phyloP scores from a whole-genome alignment of 345 rosid species.

The Citropsis articulata region DNA sequence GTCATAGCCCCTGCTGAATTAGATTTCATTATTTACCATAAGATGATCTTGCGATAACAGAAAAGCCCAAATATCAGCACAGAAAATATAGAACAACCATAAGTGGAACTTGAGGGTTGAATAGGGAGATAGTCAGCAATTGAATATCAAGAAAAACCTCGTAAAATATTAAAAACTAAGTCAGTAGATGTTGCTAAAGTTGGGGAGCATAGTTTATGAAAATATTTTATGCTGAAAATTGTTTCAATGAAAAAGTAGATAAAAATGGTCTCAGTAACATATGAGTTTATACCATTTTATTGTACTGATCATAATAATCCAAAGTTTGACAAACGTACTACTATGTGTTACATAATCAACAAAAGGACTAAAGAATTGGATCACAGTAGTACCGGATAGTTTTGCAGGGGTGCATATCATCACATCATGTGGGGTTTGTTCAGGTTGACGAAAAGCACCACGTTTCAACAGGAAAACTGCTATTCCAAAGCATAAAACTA shows the following conservation, averaged over 20 bases:
- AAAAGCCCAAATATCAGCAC: neutral
- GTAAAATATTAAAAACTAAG: neutral
- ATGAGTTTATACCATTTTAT: neutral
- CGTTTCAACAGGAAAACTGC: slow-evolving; percentile 32
- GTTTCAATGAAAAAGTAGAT: neutral
- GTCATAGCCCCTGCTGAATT: slow-evolving; percentile 31
- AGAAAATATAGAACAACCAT: neutral
- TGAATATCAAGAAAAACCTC: neutral
- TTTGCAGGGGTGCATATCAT: slow-evolving; percentile 23
- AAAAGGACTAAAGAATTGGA: neutral
- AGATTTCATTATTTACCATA: slow-evolving; percentile 3
- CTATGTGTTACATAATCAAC: neutral
- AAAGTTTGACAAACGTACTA: neutral
- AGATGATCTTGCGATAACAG: neutral
- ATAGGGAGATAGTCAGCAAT: neutral
- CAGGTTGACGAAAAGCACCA: slow-evolving; percentile 23
- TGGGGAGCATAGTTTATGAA: no score
- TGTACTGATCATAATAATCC: neutral
- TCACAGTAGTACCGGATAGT: slow-evolving; percentile 41
- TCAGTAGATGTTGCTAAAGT: no score
- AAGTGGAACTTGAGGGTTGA: neutral
- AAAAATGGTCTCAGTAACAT: neutral
- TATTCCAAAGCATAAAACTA: slow-evolving; percentile 34
- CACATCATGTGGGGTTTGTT: slow-evolving; percentile 17
- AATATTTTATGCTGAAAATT: neutral